phyloP scores from a whole-genome alignment of 805 yeast species.

The Sugiyamaella chiloensis region DNA sequence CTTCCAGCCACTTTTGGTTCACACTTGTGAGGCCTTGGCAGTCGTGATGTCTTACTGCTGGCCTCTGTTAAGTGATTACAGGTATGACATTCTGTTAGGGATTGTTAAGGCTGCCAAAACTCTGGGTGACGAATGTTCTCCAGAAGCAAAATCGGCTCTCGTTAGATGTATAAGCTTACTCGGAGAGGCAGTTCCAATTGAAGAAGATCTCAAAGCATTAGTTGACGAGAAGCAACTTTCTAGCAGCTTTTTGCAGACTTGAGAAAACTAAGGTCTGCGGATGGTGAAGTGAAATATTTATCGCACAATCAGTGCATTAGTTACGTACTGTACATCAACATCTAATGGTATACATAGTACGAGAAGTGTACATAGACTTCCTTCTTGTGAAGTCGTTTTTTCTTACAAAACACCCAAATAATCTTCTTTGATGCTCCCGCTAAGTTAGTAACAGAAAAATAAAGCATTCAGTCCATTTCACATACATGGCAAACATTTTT shows the following conservation, averaged over 20 bases:
- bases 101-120: conserved; percentile 22
- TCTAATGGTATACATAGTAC: too few relatives aligned
- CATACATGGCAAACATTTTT: conserved; percentile 83
- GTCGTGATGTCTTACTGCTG: conserved; percentile 20
- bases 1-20: conserved; percentile 20
- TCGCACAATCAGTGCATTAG: too few relatives aligned
- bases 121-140: conserved; percentile 11
- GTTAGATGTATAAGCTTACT: background rate
- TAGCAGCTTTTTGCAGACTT: too few relatives aligned
- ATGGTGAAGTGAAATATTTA: too few relatives aligned
- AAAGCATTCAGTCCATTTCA: background rate
- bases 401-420: conserved; percentile 76
- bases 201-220: background rate
- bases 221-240: too few relatives aligned
- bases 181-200: background rate
- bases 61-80: conserved; percentile 29
- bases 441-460: conserved; percentile 13
- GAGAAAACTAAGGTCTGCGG: too few relatives aligned
- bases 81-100: conserved; percentile 29
- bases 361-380: too few relatives aligned
- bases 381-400: too few relatives aligned
- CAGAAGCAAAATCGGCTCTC: conserved; percentile 3
- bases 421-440: conserved; percentile 95
- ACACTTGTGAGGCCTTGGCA: conserved; percentile 18
- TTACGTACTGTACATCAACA: too few relatives aligned